Evolutionary conservation across 192 early-diverging fungal species (phyloP).

Genomic region (Podila minutissima): DNA sequence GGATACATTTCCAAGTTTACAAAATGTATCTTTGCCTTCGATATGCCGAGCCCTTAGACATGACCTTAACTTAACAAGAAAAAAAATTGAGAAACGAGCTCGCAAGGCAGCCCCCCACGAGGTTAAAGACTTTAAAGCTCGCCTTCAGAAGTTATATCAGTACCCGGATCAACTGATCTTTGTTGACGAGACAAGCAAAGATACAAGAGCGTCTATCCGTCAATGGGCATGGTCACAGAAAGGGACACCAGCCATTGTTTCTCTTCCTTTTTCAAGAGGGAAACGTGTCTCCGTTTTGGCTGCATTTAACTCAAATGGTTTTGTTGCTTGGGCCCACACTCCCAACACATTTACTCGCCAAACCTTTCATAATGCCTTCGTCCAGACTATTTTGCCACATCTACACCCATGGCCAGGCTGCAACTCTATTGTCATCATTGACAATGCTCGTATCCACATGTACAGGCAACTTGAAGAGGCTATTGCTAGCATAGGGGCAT

Average conservation of each 20-base stretch:
- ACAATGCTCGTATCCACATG: constrained; percentile 17
- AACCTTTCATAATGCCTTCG: not conserved
- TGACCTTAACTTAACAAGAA: too few relatives aligned
- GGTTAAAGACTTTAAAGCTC: not conserved
- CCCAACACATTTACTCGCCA: not conserved
- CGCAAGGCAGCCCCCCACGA: constrained; percentile 1
- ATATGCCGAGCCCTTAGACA: too few relatives aligned
- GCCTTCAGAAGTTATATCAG: not conserved
- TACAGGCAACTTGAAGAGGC: not conserved
- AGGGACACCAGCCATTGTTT: not conserved
- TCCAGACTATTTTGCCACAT: not conserved
- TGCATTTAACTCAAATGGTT: not conserved
- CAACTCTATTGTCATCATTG: constrained; percentile 12
- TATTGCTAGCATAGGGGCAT: not conserved
- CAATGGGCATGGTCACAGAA: not conserved
- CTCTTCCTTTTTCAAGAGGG: not conserved
- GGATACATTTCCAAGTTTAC: too few relatives aligned
- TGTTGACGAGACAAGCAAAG: constrained; percentile 4
- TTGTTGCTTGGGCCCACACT: not conserved
- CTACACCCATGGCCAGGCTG: not conserved
- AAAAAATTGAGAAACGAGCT: constrained; percentile 9
- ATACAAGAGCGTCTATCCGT: not conserved
- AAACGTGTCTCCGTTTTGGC: not conserved
- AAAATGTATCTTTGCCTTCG: too few relatives aligned
- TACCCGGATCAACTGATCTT: constrained; percentile 1